Conservation (phyloP, 768 basidiomycete species). For the Cubamyces sp. region DNA sequence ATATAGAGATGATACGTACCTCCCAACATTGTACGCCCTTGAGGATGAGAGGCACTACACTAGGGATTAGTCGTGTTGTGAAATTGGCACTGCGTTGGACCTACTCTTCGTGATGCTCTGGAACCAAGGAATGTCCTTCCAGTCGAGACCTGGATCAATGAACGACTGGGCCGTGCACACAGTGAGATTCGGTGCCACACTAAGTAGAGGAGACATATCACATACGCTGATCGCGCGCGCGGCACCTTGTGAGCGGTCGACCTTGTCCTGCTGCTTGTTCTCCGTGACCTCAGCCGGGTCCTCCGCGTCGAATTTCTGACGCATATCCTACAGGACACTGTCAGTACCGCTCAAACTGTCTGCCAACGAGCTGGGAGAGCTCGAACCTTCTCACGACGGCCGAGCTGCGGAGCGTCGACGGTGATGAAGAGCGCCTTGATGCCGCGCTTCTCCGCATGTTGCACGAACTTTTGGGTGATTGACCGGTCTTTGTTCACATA, state of each 20-base stretch:
- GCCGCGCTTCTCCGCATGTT: constrained; percentile 88
- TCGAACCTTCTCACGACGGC: constrained; percentile 80
- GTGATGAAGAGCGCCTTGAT: constrained; percentile 96
- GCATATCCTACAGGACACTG: constrained; percentile 73
- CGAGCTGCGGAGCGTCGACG: constrained; percentile 96
- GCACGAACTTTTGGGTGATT: constrained; percentile 83
- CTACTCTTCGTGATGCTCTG: constrained; percentile 59
- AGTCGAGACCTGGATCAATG: constrained; percentile 89
- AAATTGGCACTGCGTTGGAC: neutral
- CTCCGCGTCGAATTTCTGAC: constrained; percentile 91
- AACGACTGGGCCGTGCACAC: constrained; percentile 68
- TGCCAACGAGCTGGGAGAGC: neutral
- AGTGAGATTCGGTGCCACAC: neutral
- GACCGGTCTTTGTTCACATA: constrained; percentile 62
- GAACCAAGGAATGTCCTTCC: constrained; percentile 80
- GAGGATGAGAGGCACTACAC: constrained; percentile 57
- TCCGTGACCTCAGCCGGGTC: constrained; percentile 60
- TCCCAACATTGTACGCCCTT: constrained; percentile 72
- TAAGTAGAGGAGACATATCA: constrained; percentile 5
- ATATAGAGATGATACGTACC: constrained; percentile 28
- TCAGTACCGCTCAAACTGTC: neutral
- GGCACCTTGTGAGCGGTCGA: constrained; percentile 88
- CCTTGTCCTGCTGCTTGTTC: constrained; percentile 51
- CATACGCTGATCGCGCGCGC: constrained; percentile 90
- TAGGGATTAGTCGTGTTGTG: neutral